These are phyloP conservation scores for Ophiostoma himal-ulmi DNA, from an alignment of 2,329 filamentous ascomycete species.

Conservation along the genomic window DNA sequence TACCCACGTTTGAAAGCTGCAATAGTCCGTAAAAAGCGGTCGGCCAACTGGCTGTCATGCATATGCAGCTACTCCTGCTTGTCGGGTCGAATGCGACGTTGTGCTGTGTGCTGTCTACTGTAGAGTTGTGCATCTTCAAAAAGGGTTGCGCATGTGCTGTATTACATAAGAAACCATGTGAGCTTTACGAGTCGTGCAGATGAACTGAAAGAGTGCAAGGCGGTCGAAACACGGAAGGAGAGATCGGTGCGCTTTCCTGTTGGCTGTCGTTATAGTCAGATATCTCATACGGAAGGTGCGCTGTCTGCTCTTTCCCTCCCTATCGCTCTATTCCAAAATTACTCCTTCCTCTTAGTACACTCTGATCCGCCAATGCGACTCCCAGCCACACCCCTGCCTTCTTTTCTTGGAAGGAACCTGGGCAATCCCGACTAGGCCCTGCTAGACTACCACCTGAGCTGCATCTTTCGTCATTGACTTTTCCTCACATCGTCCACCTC, in stretches of 20 bases:
- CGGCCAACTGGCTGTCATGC: slow-evolving; percentile 10
- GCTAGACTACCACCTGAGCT: slow-evolving; percentile 1
- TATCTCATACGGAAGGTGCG: background rate
- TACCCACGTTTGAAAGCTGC: slow-evolving; percentile 4
- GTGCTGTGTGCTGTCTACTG: background rate
- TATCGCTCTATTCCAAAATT: background rate
- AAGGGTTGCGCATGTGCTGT: background rate
- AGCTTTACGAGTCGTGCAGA: background rate
- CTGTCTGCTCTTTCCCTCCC: background rate
- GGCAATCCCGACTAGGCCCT: slow-evolving; percentile 2
- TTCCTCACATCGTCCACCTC: background rate
- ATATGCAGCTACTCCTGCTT: background rate
- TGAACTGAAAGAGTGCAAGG: background rate
- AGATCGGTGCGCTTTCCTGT: background rate
- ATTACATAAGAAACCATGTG: slow-evolving; percentile 2
- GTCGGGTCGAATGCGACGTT: background rate
- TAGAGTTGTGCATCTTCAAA: slow-evolving; percentile 3
- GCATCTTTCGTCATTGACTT: slow-evolving; percentile 9
- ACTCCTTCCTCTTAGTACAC: background rate
- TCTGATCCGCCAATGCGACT: background rate
- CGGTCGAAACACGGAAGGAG: background rate
- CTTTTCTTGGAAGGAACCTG: background rate
- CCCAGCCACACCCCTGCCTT: slow-evolving; percentile 13
- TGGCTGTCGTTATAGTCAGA: background rate
- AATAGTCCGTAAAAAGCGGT: background rate